Conservation (phyloP, 2,329 filamentous ascomycete species). For the Fusarium chaquense region DNA sequence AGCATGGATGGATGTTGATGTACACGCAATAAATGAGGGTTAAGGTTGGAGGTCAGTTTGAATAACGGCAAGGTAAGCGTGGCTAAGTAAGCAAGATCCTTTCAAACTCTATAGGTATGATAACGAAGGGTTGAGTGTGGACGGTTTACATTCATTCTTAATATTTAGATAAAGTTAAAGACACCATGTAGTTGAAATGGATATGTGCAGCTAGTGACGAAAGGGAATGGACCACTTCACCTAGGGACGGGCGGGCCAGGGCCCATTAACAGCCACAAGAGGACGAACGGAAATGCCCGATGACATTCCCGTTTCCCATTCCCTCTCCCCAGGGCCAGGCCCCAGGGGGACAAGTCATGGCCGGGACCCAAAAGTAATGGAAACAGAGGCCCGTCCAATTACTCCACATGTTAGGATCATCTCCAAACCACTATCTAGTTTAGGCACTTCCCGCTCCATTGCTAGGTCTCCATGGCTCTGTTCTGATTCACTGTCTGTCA, state of each 20-base stretch:
- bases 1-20: too few relatives aligned
- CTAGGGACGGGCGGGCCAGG: neutral
- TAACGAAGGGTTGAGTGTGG: too few relatives aligned
- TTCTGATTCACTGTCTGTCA: too few relatives aligned
- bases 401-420: constrained; percentile 17
- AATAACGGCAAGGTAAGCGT: neutral
- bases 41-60: neutral
- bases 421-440: neutral
- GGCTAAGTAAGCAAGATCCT: neutral
- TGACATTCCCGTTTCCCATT: constrained; percentile 5
- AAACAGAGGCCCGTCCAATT: neutral
- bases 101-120: neutral
- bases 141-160: neutral
- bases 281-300: constrained; percentile 4
- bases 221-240: constrained; percentile 1
- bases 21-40: too few relatives aligned
- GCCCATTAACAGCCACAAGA: constrained; percentile 3
- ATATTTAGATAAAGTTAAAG: neutral
- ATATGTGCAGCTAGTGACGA: neutral
- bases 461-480: neutral
- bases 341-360: neutral
- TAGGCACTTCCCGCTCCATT: neutral
- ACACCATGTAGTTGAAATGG: neutral
- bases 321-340: neutral
- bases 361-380: neutral